Evolutionary conservation across 306 rosid species (phyloP), one percentile per base, ranked within the genome.

Genomic region (Cucurbita pepo): DNA sequence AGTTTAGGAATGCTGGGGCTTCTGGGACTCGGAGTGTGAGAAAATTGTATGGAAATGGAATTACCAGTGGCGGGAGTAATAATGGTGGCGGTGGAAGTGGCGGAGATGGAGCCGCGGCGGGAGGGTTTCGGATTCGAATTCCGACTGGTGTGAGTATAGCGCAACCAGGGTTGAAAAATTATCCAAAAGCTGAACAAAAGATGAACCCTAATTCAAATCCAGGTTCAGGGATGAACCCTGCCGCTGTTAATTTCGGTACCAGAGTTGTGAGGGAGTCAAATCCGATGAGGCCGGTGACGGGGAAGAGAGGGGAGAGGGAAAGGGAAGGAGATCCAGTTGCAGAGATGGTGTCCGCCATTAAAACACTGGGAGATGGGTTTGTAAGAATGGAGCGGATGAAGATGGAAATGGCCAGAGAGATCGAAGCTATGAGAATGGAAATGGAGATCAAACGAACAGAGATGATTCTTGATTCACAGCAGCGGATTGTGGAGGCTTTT

Each of bases 391-490:
- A 95, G 74, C 85, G 91, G 80, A 95, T 87, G 95, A 95, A 91
- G 86, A 95, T 95, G 91, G 97, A 95, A 80, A 95, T 91, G 99
- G 95, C 97, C 0, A 88, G 91, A 76, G 96, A 95, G 79, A 88
- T 95, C 4, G 99, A 95, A 48, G 72, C 86, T 0, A 91, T 85
- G 89, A 61, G 99, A 69, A 91, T 91, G 97, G 99, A 95, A 37
- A 95, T 91, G 97, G 99, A 95, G 78, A 89, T 91, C 88, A 95
- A 95, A 77, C 86, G 97, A 37, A 91, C 96, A 0, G 92, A 91
- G 86, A 91, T 91, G 97, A 91, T 95, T 75, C 75, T 95, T 53
- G 92, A 91, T n/a, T 95, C 99, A 0, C 99, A 95, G 76, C 96
- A 88, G 25, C 70, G 95, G 56, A 85, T 95, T 52, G 95, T 95